Evolutionary conservation across 1,139 yeast genomes (phyloP).

Genomic region (Citeromyces hawaiiensis): DNA sequence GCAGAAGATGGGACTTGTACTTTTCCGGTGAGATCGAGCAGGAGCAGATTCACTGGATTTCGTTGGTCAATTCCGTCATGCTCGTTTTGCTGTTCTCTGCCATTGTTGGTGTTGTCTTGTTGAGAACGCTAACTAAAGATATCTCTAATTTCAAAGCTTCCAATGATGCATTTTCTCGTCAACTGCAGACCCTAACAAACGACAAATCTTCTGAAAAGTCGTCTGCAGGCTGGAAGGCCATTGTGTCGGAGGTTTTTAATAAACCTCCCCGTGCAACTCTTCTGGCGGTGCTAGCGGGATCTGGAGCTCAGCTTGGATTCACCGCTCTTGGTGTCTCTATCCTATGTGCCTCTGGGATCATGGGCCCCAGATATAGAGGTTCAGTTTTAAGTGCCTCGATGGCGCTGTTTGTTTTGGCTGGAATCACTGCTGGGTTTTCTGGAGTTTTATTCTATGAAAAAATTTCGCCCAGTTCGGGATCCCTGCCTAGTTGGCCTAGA

Average conservation of each 20-base stretch:
- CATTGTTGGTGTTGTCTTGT: conserved; percentile 48
- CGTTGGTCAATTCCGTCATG: conserved; percentile 52
- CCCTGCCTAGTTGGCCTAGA: conserved; percentile 9
- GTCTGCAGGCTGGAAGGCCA: conserved; percentile 35
- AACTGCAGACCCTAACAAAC: conserved; percentile 3
- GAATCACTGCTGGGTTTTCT: conserved; percentile 58
- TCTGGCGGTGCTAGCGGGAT: conserved; percentile 47
- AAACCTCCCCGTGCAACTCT: conserved; percentile 32
- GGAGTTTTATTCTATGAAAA: conserved; percentile 50
- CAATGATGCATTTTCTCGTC: conserved; percentile 2
- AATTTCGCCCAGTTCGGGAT: conserved; percentile 24
- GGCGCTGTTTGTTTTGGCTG: conserved; percentile 51
- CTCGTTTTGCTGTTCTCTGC: conserved; percentile 44
- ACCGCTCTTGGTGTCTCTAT: conserved; percentile 49
- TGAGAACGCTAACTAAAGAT: conserved; percentile 32
- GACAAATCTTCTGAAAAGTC: conserved; percentile 4
- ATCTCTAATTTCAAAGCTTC: conserved; percentile 13
- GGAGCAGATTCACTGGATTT: conserved; percentile 55
- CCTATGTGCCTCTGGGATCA: conserved; percentile 43
- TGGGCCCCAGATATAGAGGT: conserved; percentile 50
- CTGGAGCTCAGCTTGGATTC: conserved; percentile 62
- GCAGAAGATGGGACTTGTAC: conserved; percentile 65
- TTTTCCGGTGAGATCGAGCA: conserved; percentile 39
- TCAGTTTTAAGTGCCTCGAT: conserved; percentile 51
- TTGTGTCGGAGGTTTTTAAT: conserved; percentile 39